Evolutionary conservation across 2,329 filamentous ascomycete genomes (phyloP).

Genomic region (Colletotrichum echinochloae): DNA sequence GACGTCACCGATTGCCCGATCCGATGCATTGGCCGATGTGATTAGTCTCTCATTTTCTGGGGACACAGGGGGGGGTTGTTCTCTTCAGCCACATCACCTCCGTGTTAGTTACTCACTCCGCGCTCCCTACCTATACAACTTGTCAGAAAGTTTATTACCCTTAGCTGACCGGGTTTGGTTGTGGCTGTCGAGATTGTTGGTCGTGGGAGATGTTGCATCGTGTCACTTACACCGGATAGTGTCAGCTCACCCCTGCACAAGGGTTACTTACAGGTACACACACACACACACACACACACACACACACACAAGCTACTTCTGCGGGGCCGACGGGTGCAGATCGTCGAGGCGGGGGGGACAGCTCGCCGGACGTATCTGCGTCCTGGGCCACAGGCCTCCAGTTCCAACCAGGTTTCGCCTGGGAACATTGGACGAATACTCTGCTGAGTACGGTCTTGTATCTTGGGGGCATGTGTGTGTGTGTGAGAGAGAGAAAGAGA

Average conservation of each 20-base stretch:
- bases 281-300: not conserved
- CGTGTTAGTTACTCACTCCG: not conserved
- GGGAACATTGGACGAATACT: not conserved
- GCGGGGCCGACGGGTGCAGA: conserved; percentile 9
- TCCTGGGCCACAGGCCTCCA: not conserved
- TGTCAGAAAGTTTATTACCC: not conserved
- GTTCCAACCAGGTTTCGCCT: not conserved
- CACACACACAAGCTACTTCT: not conserved
- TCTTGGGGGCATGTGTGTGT: not conserved
- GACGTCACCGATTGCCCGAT: conserved; percentile 30
- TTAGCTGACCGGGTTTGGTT: not conserved
- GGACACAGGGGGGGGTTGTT: not conserved
- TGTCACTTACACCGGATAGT: not conserved
- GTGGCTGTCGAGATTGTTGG: not conserved
- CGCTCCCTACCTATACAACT: not conserved
- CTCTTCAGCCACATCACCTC: not conserved
- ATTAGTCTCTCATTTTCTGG: not conserved
- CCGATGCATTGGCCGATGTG: conserved; percentile 9
- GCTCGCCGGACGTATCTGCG: not conserved
- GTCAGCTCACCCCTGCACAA: no score
- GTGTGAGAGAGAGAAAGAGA: not conserved
- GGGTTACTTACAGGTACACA: no score
- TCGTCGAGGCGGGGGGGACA: not conserved
- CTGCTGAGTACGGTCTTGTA: not conserved
- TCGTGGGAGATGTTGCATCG: not conserved